A percentile compares a stretch with the other conserved stretches of the same genome.
These are phyloP conservation scores for Penicillium waksmanii DNA, from an alignment of 495 filamentous ascomycete species.

Conservation along the genomic window DNA sequence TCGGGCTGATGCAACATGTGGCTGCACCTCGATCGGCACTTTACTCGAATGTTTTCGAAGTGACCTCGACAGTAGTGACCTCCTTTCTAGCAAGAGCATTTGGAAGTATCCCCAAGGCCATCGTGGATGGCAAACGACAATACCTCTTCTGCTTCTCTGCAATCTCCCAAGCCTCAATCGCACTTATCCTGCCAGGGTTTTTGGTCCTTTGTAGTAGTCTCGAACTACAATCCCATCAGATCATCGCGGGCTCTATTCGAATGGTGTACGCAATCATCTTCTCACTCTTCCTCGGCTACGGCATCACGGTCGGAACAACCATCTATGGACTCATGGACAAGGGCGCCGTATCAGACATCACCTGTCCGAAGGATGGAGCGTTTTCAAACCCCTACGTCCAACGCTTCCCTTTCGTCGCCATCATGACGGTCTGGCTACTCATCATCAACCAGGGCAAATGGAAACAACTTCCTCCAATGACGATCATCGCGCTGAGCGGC, in stretches of 20 bases:
- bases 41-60: slow-evolving; percentile 82
- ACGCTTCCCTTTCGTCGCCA: slow-evolving; percentile 52
- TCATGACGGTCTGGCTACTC: slow-evolving; percentile 63
- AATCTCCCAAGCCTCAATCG: slow-evolving; percentile 87
- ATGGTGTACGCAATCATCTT: slow-evolving; percentile 96
- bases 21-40: slow-evolving; percentile 76
- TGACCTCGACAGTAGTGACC: slow-evolving; percentile 77
- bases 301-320: slow-evolving; percentile 88
- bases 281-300: slow-evolving; percentile 88
- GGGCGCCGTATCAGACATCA: slow-evolving; percentile 69
- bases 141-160: slow-evolving; percentile 84
- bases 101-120: slow-evolving; percentile 66
- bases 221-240: slow-evolving; percentile 80
- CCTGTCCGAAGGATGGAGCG: slow-evolving; percentile 54
- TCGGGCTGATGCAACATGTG: slow-evolving; percentile 78
- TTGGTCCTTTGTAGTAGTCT: slow-evolving; percentile 78
- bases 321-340: slow-evolving; percentile 80
- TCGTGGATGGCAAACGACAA: slow-evolving; percentile 47
- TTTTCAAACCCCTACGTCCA: slow-evolving; percentile 37
- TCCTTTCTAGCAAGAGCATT: slow-evolving; percentile 84
- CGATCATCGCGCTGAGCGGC: slow-evolving; percentile 73
- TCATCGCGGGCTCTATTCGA: slow-evolving; percentile 89
- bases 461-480: slow-evolving; percentile 85
- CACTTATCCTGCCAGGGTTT: slow-evolving; percentile 86
- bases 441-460: slow-evolving; percentile 90